Evolutionary conservation across 2,329 filamentous ascomycete species (phyloP).

Genomic region (Chaetomium olivaceum): DNA sequence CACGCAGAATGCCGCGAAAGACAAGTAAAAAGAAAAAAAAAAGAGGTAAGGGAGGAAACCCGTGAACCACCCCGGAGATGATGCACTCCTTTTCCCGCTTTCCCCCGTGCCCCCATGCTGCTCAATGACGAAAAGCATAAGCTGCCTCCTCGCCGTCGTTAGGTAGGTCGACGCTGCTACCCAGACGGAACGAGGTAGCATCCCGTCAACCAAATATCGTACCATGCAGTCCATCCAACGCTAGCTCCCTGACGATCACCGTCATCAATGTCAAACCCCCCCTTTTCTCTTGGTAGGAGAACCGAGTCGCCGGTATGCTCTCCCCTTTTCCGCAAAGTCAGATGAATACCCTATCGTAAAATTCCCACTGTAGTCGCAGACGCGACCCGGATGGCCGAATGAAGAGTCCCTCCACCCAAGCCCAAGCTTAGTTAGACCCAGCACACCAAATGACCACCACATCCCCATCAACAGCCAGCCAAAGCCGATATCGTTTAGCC

Average conservation of each 20-base stretch:
- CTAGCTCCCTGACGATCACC: background rate
- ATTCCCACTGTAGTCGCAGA: background rate
- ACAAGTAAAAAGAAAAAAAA: background rate
- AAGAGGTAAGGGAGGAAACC: background rate
- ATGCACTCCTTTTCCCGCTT: background rate
- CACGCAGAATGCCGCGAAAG: background rate
- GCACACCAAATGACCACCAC: background rate
- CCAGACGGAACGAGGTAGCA: background rate
- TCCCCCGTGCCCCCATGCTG: background rate
- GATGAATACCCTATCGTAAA: background rate
- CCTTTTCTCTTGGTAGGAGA: background rate
- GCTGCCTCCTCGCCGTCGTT: background rate
- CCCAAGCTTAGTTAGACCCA: background rate
- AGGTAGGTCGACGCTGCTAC: background rate
- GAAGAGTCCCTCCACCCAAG: too few relatives aligned
- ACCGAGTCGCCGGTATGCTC: background rate
- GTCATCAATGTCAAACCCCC: background rate
- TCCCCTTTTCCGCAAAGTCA: background rate
- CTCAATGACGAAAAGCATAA: slow-evolving; percentile 1
- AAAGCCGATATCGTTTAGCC: slow-evolving; percentile 11
- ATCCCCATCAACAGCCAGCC: background rate
- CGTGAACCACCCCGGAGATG: background rate
- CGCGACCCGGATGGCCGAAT: background rate
- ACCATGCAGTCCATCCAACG: background rate
- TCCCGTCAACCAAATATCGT: slow-evolving; percentile 2